phyloP scores from a whole-genome alignment of 1,284 basidiomycete species.

The Irpex rosettiformis region DNA sequence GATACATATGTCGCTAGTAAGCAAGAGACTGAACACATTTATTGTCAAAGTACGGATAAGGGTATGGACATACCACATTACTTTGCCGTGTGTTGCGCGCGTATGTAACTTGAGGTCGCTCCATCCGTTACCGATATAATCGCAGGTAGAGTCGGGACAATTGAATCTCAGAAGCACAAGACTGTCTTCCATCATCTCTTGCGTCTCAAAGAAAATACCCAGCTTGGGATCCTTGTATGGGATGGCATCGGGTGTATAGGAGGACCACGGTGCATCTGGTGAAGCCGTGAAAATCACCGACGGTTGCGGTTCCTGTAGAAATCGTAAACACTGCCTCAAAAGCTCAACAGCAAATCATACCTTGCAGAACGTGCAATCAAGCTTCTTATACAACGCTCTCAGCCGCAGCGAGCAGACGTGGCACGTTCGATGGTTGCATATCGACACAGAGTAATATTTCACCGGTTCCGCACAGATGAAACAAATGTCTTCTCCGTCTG shows the following conservation, averaged over 20 bases:
- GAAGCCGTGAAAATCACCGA: conserved; percentile 82
- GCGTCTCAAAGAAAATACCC: conserved; percentile 83
- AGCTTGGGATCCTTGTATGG: conserved; percentile 77
- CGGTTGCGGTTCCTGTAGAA: conserved; percentile 69
- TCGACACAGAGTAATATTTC: conserved; percentile 85
- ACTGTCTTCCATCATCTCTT: conserved; percentile 94
- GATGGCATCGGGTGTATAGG: conserved; percentile 55
- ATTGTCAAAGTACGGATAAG: background rate
- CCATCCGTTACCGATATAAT: conserved; percentile 87
- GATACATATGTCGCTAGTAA: conserved; percentile 80
- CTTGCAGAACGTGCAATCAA: conserved; percentile 97
- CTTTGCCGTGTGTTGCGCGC: conserved; percentile 69
- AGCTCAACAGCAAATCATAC: conserved; percentile 31
- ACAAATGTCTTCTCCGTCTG: conserved; percentile 49
- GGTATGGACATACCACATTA: conserved; percentile 68
- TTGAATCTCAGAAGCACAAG: conserved; percentile 90
- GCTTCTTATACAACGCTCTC: conserved; percentile 90
- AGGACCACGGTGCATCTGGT: conserved; percentile 58
- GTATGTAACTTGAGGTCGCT: conserved; percentile 82
- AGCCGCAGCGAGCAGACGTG: conserved; percentile 92
- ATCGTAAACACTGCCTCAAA: background rate
- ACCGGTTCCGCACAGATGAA: conserved; percentile 97
- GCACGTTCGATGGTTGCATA: conserved; percentile 92
- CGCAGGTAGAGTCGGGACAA: conserved; percentile 79
- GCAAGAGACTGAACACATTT: background rate